phyloP scores from a whole-genome alignment of 1,284 basidiomycete species.

The Apiotrichum brassicae region DNA sequence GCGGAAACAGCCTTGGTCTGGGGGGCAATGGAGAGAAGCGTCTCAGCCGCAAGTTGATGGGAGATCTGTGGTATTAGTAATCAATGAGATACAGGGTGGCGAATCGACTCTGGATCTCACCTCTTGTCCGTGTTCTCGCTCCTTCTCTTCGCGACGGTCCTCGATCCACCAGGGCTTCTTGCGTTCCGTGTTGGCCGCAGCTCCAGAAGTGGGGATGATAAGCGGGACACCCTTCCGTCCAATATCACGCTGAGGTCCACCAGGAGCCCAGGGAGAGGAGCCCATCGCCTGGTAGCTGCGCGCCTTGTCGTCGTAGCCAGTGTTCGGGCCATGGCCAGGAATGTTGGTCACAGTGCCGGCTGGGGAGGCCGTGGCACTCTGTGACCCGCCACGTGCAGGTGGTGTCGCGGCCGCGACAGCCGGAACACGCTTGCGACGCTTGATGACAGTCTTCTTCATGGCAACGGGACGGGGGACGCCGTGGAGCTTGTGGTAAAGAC shows the following conservation, averaged over 20 bases:
- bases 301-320: constrained; percentile 16
- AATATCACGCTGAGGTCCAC: constrained; percentile 7
- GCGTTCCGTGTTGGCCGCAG: constrained; percentile 18
- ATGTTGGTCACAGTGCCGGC: neutral
- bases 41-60: constrained; percentile 46
- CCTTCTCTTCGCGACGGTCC: constrained; percentile 12
- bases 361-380: constrained; percentile 5
- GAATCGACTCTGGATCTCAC: constrained; percentile 2
- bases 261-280: constrained; percentile 8
- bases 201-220: constrained; percentile 8
- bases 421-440: constrained; percentile 90
- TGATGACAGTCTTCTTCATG: constrained; percentile 99
- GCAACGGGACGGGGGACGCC: constrained; percentile 93
- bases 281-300: constrained; percentile 11
- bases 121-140: constrained; percentile 14
- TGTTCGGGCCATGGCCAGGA: neutral
- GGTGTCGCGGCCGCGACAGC: constrained; percentile 51
- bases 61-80: constrained; percentile 27
- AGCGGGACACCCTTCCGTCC: constrained; percentile 23
- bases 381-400: constrained; percentile 13
- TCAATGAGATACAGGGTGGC: too few relatives aligned
- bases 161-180: constrained; percentile 43
- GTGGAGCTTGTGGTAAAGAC: constrained; percentile 96
- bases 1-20: constrained; percentile 20
- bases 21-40: constrained; percentile 44